These are phyloP conservation scores for Limonium bicolor DNA, from an alignment of 148 eudicot genomes.

Conservation along the genomic window DNA sequence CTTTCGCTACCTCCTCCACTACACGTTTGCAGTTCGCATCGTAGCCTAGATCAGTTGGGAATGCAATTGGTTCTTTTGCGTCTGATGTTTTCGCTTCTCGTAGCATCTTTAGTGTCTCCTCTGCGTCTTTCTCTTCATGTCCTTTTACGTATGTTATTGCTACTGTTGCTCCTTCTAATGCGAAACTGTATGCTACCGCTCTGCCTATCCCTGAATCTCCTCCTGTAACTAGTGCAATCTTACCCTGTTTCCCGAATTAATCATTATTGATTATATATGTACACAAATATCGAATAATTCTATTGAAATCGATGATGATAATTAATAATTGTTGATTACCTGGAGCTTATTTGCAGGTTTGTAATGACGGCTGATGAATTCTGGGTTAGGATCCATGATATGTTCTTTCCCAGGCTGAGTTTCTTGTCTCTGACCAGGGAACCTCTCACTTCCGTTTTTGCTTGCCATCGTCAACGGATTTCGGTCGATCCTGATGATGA, in stretches of 20 bases:
- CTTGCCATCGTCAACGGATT: not conserved
- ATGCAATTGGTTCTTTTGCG: conserved; percentile 58
- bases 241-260: conserved; percentile 37
- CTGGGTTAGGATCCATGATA: conserved; percentile 5
- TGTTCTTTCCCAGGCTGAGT: conserved; percentile 12
- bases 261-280: not conserved
- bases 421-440: conserved; percentile 7
- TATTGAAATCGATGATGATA: not conserved
- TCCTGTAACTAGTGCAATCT: conserved; percentile 75
- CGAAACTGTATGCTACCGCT: conserved; percentile 58
- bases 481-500: not conserved
- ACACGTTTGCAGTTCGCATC: conserved; percentile 64
- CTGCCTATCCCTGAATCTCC: conserved; percentile 93
- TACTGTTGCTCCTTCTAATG: conserved; percentile 72
- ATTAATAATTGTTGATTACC: not conserved
- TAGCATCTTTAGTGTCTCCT: conserved; percentile 40
- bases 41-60: conserved; percentile 55
- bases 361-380: not conserved
- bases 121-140: conserved; percentile 62
- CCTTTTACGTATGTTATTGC: conserved; percentile 80
- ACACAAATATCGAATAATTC: not conserved
- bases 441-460: conserved; percentile 4
- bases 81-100: conserved; percentile 25
- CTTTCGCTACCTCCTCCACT: conserved; percentile 53
- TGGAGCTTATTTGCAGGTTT: conserved; percentile 10